These are phyloP conservation scores for Aspergillus cavernicola DNA, from an alignment of 495 filamentous ascomycete genomes.

Conservation along the genomic window DNA sequence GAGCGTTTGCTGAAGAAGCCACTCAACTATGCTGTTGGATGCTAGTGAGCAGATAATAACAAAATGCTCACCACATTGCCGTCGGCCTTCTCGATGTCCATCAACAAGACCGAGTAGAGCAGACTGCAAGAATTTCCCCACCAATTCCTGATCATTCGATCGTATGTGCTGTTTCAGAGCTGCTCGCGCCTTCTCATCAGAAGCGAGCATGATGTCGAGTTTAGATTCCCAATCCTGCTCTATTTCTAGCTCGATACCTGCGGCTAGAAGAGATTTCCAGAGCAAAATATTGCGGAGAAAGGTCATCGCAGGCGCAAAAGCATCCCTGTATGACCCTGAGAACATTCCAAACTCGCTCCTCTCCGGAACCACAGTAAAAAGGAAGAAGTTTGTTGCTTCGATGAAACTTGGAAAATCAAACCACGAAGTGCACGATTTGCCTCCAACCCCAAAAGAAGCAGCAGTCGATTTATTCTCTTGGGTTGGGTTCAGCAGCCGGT, in stretches of 20 bases:
- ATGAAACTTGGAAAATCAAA: slow-evolving; percentile 46
- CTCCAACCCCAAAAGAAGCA: slow-evolving; percentile 3
- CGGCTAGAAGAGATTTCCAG: slow-evolving; percentile 60
- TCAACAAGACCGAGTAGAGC: slow-evolving; percentile 58
- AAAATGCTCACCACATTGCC: slow-evolving; percentile 56
- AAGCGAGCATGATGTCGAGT: slow-evolving; percentile 64
- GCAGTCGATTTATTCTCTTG: slow-evolving; percentile 27
- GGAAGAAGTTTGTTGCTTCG: slow-evolving; percentile 32
- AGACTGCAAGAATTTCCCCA: slow-evolving; percentile 44
- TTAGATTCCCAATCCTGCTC: slow-evolving; percentile 84
- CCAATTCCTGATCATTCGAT: slow-evolving; percentile 25
- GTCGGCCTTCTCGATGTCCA: slow-evolving; percentile 44
- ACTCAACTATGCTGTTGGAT: slow-evolving; percentile 47
- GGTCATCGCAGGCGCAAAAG: slow-evolving; percentile 57
- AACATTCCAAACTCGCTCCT: slow-evolving; percentile 24
- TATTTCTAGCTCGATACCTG: slow-evolving; percentile 48
- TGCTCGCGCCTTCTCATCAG: slow-evolving; percentile 56
- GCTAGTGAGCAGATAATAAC: slow-evolving; percentile 64
- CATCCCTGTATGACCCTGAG: slow-evolving; percentile 30
- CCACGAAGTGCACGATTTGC: slow-evolving; percentile 25
- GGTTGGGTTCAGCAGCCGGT: slow-evolving; percentile 57
- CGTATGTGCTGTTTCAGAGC: slow-evolving; percentile 53
- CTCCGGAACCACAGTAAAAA: slow-evolving; percentile 24
- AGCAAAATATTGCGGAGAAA: slow-evolving; percentile 75
- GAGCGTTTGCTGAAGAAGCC: slow-evolving; percentile 42